Conservation (phyloP, 2,329 filamentous ascomycete species). For the Beauveria sp. region DNA sequence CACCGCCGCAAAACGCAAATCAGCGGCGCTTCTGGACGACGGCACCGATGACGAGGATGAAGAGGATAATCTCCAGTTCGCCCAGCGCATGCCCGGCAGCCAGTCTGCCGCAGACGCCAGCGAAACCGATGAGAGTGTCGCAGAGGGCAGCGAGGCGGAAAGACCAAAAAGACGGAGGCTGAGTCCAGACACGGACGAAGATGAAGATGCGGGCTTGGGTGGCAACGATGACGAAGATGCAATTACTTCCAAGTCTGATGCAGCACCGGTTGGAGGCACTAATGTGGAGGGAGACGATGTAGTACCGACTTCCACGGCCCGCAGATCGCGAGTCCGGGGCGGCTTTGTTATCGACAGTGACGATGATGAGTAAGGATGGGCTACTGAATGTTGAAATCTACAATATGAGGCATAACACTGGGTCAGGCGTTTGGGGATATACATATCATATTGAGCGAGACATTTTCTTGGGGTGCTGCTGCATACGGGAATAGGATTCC, state of each 20-base stretch:
- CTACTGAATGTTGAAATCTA: no score
- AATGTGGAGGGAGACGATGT: constrained; percentile 32
- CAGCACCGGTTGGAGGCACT: constrained; percentile 14
- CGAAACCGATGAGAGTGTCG: constrained; percentile 20
- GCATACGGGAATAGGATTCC: background rate
- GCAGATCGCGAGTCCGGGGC: constrained; percentile 38
- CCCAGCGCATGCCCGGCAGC: constrained; percentile 18
- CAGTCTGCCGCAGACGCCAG: constrained; percentile 16
- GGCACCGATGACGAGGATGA: constrained; percentile 21
- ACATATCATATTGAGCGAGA: background rate
- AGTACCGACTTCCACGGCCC: constrained; percentile 25
- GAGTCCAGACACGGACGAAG: constrained; percentile 21
- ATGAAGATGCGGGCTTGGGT: constrained; percentile 19
- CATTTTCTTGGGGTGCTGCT: background rate
- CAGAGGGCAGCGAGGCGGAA: constrained; percentile 27
- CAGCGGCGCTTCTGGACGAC: constrained; percentile 18
- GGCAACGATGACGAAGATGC: constrained; percentile 16
- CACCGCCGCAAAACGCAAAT: constrained; percentile 22
- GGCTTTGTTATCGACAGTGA: constrained; percentile 54
- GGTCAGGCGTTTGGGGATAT: background rate
- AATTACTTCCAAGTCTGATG: constrained; percentile 13
- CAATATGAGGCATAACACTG: background rate
- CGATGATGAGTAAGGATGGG: constrained; percentile 38
- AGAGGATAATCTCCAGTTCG: constrained; percentile 16
- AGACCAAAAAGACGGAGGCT: constrained; percentile 30